Base-by-base conservation (phyloP, 2,329 filamentous ascomycete species). In the Triangularia verruculosa region DNA sequence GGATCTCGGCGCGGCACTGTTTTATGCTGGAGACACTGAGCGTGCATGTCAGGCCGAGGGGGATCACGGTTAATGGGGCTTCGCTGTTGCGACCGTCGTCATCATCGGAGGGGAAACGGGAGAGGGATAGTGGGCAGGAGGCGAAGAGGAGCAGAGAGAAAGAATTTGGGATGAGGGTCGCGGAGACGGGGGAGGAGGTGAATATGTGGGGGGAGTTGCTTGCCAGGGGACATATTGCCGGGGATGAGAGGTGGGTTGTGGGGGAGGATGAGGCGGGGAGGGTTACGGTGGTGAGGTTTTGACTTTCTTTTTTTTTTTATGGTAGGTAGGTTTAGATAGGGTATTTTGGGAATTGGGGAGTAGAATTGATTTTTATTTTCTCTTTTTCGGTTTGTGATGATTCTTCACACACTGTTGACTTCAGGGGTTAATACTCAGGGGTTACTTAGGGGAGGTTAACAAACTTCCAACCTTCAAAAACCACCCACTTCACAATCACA, bases 221-320 rank as follows among this genome's bases (percentile, higher is more conserved):
- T 55, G 78, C 72, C 1, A 83, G 79, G 68, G 85, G 83, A 0
- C 78, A 78, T 64, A 83, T 89, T 15, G 80, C 75, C 34, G 87
- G 86, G 1, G 83, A 86, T 65, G 86, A 89, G 72, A 74, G 83
- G 61, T 88, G 85, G 80, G 60, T 89, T n/a, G 73, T 89, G 11
- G 86, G 86, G 0, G 83, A 88, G 74, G 86, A 85, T 70, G 66
- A 68, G 1, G 70, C 76, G 8, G 78, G 82, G 30, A 78, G 80
- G 64, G 72, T 89, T 54, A 83, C 84, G 0, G 74, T 89, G 61
- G 74, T 83, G 64, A 73, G 79, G 61, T 88, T 89, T 65, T 81
- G 20, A 9, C 5, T 28, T 28, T 28, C 9, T 9, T 28, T 28
- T 28, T 5, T 9, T 28, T 9, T 9, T 4, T 28, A 28, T 28